These are phyloP conservation scores for Aspergillus ellipticus DNA, from an alignment of 495 filamentous ascomycete species.

Conservation along the genomic window DNA sequence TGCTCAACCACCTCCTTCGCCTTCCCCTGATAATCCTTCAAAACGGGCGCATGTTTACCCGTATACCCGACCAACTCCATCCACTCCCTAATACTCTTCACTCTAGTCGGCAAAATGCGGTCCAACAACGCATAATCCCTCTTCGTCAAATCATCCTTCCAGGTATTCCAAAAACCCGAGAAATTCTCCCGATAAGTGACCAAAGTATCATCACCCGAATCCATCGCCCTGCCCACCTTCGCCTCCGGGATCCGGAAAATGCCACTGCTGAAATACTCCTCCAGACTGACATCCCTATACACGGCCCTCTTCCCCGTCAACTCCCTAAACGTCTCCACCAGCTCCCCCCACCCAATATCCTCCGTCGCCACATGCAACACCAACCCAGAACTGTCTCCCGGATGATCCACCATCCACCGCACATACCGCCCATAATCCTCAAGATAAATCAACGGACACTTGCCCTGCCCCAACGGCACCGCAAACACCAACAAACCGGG, in stretches of 20 bases:
- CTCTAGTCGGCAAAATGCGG: slow-evolving; percentile 47
- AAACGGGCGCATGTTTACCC: slow-evolving; percentile 1
- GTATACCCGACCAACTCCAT: slow-evolving; percentile 17
- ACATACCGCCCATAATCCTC: slow-evolving; percentile 25
- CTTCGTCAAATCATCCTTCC: slow-evolving; percentile 34
- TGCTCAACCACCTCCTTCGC: background rate
- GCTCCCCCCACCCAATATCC: slow-evolving; percentile 41
- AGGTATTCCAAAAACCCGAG: slow-evolving; percentile 50
- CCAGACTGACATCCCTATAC: slow-evolving; percentile 37
- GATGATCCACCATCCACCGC: slow-evolving; percentile 23
- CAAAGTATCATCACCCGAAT: slow-evolving; percentile 35
- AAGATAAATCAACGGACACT: slow-evolving; percentile 23
- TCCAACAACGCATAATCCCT: slow-evolving; percentile 51
- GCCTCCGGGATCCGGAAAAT: slow-evolving; percentile 9
- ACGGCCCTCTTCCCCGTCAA: slow-evolving; percentile 50
- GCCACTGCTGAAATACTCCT: slow-evolving; percentile 35
- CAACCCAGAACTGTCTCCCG: slow-evolving; percentile 15
- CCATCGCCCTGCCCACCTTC: slow-evolving; percentile 34
- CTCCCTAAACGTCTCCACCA: slow-evolving; percentile 47
- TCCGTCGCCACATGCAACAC: slow-evolving; percentile 50
- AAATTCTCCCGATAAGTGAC: slow-evolving; percentile 52
- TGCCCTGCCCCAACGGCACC: slow-evolving; percentile 21
- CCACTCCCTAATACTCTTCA: slow-evolving; percentile 33
- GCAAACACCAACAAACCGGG: slow-evolving; percentile 17
- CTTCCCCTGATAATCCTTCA: slow-evolving; percentile 9